phyloP scores from a whole-genome alignment of 2,329 filamentous ascomycete genomes.

The Pestalotiopsis sp. region DNA sequence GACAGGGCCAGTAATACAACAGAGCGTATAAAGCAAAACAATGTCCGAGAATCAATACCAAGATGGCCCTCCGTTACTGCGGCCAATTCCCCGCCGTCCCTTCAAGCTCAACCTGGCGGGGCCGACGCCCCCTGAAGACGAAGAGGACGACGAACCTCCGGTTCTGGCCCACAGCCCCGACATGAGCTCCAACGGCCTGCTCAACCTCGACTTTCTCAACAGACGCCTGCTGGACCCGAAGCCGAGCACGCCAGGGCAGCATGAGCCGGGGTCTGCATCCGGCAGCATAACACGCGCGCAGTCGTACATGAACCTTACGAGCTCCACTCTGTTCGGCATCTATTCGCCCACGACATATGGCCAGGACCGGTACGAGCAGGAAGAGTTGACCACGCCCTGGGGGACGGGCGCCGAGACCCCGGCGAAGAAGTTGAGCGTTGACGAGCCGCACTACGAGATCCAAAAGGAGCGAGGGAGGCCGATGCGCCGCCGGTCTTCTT shows the following conservation, averaged over 20 bases:
- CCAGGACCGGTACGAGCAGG: slow-evolving; percentile 43
- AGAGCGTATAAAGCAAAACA: background rate
- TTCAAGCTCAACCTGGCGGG: slow-evolving; percentile 60
- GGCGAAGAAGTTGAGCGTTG: slow-evolving; percentile 38
- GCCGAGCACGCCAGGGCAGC: slow-evolving; percentile 16
- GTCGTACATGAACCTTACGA: slow-evolving; percentile 83
- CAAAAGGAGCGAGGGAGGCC: slow-evolving; percentile 29
- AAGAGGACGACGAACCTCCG: slow-evolving; percentile 32
- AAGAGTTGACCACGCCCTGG: slow-evolving; percentile 71
- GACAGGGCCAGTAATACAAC: background rate
- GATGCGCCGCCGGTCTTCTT: slow-evolving; percentile 36
- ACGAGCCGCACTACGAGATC: slow-evolving; percentile 25
- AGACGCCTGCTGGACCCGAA: slow-evolving; percentile 28
- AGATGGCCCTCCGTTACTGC: slow-evolving; percentile 55
- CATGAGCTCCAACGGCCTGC: slow-evolving; percentile 52
- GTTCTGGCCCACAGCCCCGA: slow-evolving; percentile 32
- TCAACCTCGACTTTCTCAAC: slow-evolving; percentile 37
- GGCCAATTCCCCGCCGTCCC: slow-evolving; percentile 70
- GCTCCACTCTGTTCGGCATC: slow-evolving; percentile 88
- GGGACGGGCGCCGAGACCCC: slow-evolving; percentile 76
- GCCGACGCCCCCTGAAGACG: slow-evolving; percentile 44
- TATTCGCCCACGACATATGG: slow-evolving; percentile 70
- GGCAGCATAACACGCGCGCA: slow-evolving; percentile 64
- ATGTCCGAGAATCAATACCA: slow-evolving; percentile 3
- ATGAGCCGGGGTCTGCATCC: slow-evolving; percentile 31